Conservation (phyloP, 768 basidiomycete species). For the Lactarius quietus region DNA sequence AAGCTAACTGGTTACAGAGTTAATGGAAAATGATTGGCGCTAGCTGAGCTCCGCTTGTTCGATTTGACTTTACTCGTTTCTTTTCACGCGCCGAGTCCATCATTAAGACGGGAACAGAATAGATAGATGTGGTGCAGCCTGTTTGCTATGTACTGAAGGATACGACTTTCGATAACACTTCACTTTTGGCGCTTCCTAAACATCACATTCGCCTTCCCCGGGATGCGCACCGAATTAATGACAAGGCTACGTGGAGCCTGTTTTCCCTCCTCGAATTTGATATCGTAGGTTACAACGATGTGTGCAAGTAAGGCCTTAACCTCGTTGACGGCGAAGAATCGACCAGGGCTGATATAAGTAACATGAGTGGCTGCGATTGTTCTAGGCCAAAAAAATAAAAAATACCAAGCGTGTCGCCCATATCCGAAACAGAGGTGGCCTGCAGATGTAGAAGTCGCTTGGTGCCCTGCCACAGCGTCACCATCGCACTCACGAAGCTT, state of each 20-base stretch:
- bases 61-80: too few relatives aligned
- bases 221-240: conserved; percentile 11
- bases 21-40: too few relatives aligned
- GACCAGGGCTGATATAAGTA: conserved; percentile 27
- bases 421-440: conserved; percentile 34
- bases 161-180: background rate
- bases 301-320: conserved; percentile 30
- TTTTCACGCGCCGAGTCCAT: too few relatives aligned
- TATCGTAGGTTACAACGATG: conserved; percentile 28
- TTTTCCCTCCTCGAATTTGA: conserved; percentile 27
- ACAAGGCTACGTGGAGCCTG: conserved; percentile 3
- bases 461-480: conserved; percentile 23
- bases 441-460: conserved; percentile 29
- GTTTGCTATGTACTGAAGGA: background rate
- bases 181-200: conserved; percentile 28
- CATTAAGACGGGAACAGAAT: background rate
- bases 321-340: conserved; percentile 30
- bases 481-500: conserved; percentile 29
- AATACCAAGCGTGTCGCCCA: conserved; percentile 33
- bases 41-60: too few relatives aligned
- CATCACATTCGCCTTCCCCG: conserved; percentile 21
- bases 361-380: background rate
- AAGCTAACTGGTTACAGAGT: too few relatives aligned
- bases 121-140: background rate
- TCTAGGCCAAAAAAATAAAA: background rate